A percentile compares a stretch with the other conserved stretches of the same genome.
These are phyloP conservation scores for Malassezia yamatoensis DNA, from an alignment of 1,284 basidiomycete genomes.

Conservation along the genomic window DNA sequence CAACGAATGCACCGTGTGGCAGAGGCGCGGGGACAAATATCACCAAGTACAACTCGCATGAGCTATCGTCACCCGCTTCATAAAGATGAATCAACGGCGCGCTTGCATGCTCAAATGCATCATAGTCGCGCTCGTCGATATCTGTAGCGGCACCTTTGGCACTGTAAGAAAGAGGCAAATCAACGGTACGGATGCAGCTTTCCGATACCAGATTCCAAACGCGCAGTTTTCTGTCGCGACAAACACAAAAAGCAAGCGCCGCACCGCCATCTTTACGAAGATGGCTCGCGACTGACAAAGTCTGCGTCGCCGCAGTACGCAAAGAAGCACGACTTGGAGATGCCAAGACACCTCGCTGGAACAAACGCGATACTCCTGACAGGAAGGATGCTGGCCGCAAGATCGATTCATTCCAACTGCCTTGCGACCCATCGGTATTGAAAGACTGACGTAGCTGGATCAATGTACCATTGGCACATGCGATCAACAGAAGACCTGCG, in stretches of 20 bases:
- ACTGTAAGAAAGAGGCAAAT: constrained; percentile 23
- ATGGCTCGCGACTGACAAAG: constrained; percentile 27
- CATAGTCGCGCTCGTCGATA: neutral
- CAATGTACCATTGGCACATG: constrained; percentile 35
- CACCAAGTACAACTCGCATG: constrained; percentile 27
- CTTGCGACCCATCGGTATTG: constrained; percentile 16
- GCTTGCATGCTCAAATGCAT: constrained; percentile 21
- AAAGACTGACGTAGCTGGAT: constrained; percentile 29
- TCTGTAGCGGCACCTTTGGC: constrained; percentile 17
- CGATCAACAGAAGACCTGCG: constrained; percentile 28
- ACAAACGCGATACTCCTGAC: constrained; percentile 34
- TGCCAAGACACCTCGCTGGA: constrained; percentile 21
- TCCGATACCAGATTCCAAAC: constrained; percentile 42
- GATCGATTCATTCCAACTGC: constrained; percentile 28
- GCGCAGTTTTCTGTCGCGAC: constrained; percentile 39
- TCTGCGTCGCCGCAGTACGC: constrained; percentile 19
- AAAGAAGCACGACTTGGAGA: constrained; percentile 19
- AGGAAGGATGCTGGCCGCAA: constrained; percentile 35
- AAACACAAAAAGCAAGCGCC: constrained; percentile 32
- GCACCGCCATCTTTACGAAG: constrained; percentile 18
- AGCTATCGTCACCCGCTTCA: constrained; percentile 20
- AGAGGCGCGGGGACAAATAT: constrained; percentile 35
- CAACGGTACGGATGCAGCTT: constrained; percentile 35
- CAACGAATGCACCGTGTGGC: constrained; percentile 32
- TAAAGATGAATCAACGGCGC: constrained; percentile 26